Base-by-base conservation (phyloP, 1,284 basidiomycete genomes). In the Ganoderma lingzhi region DNA sequence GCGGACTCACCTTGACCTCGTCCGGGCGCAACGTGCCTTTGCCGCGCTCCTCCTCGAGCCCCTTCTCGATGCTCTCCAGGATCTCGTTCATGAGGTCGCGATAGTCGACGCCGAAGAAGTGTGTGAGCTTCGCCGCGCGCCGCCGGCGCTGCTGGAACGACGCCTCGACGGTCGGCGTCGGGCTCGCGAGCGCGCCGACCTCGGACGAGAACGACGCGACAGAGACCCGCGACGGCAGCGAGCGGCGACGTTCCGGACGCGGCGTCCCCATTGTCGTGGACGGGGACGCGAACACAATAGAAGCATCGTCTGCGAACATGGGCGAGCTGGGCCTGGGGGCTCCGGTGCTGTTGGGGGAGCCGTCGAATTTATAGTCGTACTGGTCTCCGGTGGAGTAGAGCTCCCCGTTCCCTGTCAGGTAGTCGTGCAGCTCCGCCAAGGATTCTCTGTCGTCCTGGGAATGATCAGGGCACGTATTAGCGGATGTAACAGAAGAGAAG, bases 81-180 rank as follows among this genome's bases (percentile, higher is more conserved):
- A 95, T 87, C 76, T 94, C 90, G 59, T 84, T 85, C 70, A 95
- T 89, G 67, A 94, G 81, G 65, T 92, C 90, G 37, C 88, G 86
- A 76, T 95, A 94, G 78, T 93, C 86, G 59, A 94, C 93, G 19
- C 93, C 93, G 78, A 95, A 95, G 84, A 95, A 94, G 79, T 91
- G 86, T 35, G 90, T 90, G 69, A 94, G 83, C 82, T 95, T 95
- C 66, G 93, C 92, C 2, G 92, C 93, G 64, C 90, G 84, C 48
- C 88, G 84, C 63, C 93, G 84, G 60, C 93, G 88, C 69, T 85
- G 79, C 78, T 93, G 90, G 83, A 94, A 94, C 70, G 83, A 84
- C 12, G 82, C 83, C 66, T 82, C 51, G 35, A 12, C 77, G 64
- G 87, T 84, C 1, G 85, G 82, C 66, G 84, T 81, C 32, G 85